These are phyloP conservation scores for Macrolepiota dolichaula DNA, from an alignment of 768 basidiomycete species.

Conservation along the genomic window DNA sequence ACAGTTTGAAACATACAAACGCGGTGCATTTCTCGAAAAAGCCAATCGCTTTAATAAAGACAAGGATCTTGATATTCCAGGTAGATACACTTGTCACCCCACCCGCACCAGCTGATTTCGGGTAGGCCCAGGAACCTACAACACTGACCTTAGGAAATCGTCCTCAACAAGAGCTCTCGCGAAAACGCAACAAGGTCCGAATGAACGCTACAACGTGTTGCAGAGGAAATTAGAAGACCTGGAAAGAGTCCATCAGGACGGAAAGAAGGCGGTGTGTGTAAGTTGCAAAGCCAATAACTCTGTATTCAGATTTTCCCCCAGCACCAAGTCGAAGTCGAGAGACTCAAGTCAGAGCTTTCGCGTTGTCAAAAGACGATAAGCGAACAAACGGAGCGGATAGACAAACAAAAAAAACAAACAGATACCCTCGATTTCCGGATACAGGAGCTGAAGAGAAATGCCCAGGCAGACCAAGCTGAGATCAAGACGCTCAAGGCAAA, in stretches of 20 bases:
- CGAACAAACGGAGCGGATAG: slow-evolving; percentile 51
- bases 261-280: slow-evolving; percentile 57
- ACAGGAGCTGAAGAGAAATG: slow-evolving; percentile 55
- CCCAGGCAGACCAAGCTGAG: slow-evolving; percentile 51
- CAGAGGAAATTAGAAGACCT: slow-evolving; percentile 64
- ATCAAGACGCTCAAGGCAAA: slow-evolving; percentile 61
- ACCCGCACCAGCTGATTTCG: background rate
- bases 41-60: slow-evolving; percentile 48
- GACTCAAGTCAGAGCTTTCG: slow-evolving; percentile 52
- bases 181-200: slow-evolving; percentile 18
- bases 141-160: slow-evolving; percentile 12
- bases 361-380: slow-evolving; percentile 40
- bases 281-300: background rate
- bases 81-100: slow-evolving; percentile 23
- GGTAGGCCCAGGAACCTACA: background rate
- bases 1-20: slow-evolving; percentile 49
- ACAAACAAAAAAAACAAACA: slow-evolving; percentile 64
- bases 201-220: slow-evolving; percentile 51
- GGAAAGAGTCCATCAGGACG: slow-evolving; percentile 58
- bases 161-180: slow-evolving; percentile 14
- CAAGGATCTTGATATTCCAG: slow-evolving; percentile 36
- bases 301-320: slow-evolving; percentile 20
- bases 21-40: slow-evolving; percentile 57
- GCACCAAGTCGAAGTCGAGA: slow-evolving; percentile 62
- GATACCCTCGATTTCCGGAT: slow-evolving; percentile 54